Conservation (phyloP, 768 basidiomycete genomes). For the Rhodotorula taiwanensis region DNA sequence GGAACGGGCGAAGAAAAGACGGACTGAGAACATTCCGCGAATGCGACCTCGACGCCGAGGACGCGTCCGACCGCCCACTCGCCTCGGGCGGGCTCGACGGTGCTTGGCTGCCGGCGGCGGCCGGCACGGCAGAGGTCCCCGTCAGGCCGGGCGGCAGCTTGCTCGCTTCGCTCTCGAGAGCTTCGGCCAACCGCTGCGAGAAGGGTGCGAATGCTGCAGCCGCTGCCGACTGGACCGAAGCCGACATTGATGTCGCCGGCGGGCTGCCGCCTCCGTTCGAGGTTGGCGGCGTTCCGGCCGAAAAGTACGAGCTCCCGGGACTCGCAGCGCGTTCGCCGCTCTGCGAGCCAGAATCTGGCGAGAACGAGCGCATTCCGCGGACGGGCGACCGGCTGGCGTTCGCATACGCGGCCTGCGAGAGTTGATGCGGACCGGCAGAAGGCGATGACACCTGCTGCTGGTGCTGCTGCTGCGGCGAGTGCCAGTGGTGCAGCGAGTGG, state of each 20-base stretch:
- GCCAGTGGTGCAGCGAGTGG: not conserved
- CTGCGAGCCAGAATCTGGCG: constrained; percentile 18
- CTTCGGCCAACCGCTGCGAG: constrained; percentile 21
- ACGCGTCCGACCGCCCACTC: not conserved
- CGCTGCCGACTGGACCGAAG: not conserved
- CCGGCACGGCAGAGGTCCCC: not conserved
- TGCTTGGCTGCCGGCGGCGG: not conserved
- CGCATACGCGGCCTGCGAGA: constrained; percentile 3
- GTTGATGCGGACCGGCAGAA: not conserved
- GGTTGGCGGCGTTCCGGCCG: constrained; percentile 16
- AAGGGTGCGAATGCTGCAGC: constrained; percentile 16
- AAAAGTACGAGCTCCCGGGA: constrained; percentile 10
- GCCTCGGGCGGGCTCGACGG: not conserved
- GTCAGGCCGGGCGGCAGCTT: constrained; percentile 5
- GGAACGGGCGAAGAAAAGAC: constrained; percentile 13
- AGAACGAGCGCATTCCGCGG: constrained; percentile 16
- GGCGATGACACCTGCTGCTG: not conserved
- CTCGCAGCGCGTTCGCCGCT: constrained; percentile 13
- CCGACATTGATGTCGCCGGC: constrained; percentile 4
- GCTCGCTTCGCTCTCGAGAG: constrained; percentile 29
- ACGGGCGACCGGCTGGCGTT: constrained; percentile 25
- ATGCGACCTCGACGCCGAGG: not conserved
- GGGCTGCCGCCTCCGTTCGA: constrained; percentile 14
- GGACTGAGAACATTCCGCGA: constrained; percentile 12
- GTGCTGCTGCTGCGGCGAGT: not conserved